Conservation (phyloP, 805 yeast genomes). For the Brettanomyces naardenensis region DNA sequence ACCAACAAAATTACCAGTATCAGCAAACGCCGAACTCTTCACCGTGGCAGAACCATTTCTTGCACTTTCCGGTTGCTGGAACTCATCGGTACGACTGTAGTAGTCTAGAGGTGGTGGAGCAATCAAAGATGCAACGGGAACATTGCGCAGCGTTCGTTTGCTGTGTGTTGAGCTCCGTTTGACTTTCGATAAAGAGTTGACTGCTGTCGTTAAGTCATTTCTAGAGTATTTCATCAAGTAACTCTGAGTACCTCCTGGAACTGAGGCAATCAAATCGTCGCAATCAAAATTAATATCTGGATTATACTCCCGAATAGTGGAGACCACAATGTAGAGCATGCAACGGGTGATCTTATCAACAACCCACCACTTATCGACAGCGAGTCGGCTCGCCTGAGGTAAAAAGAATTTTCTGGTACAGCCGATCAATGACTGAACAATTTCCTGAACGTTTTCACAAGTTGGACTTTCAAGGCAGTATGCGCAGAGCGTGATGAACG, state of each 20-base stretch:
- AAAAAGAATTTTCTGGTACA: constrained; percentile 13
- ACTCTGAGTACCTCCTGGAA: constrained; percentile 2
- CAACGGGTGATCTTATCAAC: constrained; percentile 13
- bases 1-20: background rate
- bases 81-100: background rate
- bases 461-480: constrained; percentile 17
- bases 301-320: constrained; percentile 10
- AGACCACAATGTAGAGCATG: constrained; percentile 18
- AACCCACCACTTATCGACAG: constrained; percentile 12
- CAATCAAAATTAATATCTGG: constrained; percentile 12
- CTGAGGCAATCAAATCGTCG: constrained; percentile 15
- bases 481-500: constrained; percentile 23
- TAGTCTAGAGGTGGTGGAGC: constrained; percentile 8
- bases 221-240: background rate
- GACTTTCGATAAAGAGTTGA: background rate
- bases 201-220: background rate
- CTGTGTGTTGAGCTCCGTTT: background rate
- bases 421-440: constrained; percentile 18
- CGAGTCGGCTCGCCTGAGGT: constrained; percentile 2
- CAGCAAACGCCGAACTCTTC: background rate
- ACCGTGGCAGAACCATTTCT: background rate
- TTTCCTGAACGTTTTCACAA: constrained; percentile 10
- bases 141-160: constrained; percentile 1
- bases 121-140: constrained; percentile 10
- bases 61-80: background rate